A percentile compares a stretch with the other conserved stretches of the same genome.
phyloP scores from a whole-genome alignment of 1,284 basidiomycete species.

The Boletellus deceptivus region DNA sequence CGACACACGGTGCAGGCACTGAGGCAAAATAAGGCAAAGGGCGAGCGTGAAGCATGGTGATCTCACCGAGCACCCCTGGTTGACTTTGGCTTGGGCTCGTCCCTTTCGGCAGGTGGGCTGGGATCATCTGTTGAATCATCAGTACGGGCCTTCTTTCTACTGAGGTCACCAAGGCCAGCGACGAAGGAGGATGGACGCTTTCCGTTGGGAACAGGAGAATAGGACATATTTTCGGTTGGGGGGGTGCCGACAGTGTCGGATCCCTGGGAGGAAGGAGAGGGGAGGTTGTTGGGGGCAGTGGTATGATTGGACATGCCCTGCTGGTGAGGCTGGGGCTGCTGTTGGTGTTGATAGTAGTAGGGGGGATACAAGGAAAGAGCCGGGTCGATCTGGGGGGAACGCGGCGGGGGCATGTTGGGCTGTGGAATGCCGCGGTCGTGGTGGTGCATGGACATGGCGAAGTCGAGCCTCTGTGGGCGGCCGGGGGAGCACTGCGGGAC shows the following conservation, averaged over 20 bases:
- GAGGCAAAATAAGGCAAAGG: slow-evolving; percentile 10
- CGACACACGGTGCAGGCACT: slow-evolving; percentile 94
- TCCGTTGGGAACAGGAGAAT: slow-evolving; percentile 52
- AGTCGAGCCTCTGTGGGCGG: slow-evolving; percentile 12
- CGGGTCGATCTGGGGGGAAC: slow-evolving; percentile 63
- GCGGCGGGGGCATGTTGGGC: slow-evolving; percentile 51
- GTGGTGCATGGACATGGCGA: slow-evolving; percentile 38
- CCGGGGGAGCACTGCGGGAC: slow-evolving; percentile 25
- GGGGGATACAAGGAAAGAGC: slow-evolving; percentile 59
- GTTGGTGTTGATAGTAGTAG: slow-evolving; percentile 53
- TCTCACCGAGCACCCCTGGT: slow-evolving; percentile 82
- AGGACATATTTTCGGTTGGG: slow-evolving; percentile 58
- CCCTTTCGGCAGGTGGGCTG: slow-evolving; percentile 58
- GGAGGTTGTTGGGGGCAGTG: slow-evolving; percentile 45
- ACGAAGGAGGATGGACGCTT: slow-evolving; percentile 62
- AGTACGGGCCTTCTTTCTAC: slow-evolving; percentile 57
- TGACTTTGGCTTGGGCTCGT: slow-evolving; percentile 76
- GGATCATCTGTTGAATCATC: slow-evolving; percentile 48
- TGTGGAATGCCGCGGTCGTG: slow-evolving; percentile 38
- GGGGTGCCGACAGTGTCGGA: slow-evolving; percentile 74
- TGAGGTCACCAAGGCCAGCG: slow-evolving; percentile 39
- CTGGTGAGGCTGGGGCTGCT: slow-evolving; percentile 39
- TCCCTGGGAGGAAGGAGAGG: slow-evolving; percentile 71
- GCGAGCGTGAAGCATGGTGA: not conserved
- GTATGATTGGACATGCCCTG: slow-evolving; percentile 46